A percentile compares a stretch with the other conserved stretches of the same genome.
These are phyloP conservation scores for Solanum commersonii DNA, from an alignment of 257 asterid species.

Conservation along the genomic window DNA sequence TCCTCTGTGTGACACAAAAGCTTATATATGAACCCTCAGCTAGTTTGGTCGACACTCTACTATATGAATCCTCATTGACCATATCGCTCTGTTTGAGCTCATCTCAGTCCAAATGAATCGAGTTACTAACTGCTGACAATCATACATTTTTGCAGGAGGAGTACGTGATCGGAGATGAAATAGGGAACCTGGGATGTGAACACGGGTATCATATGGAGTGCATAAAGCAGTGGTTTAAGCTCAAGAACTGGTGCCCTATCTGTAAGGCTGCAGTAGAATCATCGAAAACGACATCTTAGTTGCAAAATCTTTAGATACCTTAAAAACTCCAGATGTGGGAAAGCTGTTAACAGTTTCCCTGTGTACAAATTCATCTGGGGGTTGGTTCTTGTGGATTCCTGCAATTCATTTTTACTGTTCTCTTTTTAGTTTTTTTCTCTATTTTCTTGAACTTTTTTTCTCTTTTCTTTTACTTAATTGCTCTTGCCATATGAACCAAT, in stretches of 20 bases:
- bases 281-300: not conserved
- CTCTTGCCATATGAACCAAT: not conserved
- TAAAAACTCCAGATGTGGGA: not conserved
- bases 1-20: not conserved
- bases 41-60: not conserved
- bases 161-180: slow-evolving; percentile 52
- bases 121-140: not conserved
- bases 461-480: not conserved
- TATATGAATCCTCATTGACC: not conserved
- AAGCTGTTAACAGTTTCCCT: not conserved
- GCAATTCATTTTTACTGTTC: not conserved
- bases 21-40: not conserved
- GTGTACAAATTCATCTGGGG: not conserved
- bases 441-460: not conserved
- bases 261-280: slow-evolving; percentile 55
- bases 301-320: not conserved
- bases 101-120: not conserved
- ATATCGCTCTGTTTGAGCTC: not conserved
- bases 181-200: slow-evolving; percentile 53
- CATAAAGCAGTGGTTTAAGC: slow-evolving; percentile 61
- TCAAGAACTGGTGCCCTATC: slow-evolving; percentile 94
- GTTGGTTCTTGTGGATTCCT: not conserved
- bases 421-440: not conserved
- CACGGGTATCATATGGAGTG: slow-evolving; percentile 62
- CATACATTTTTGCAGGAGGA: slow-evolving; percentile 52